Conservation (phyloP, 306 rosid species). For the Castanospermum australe region DNA sequence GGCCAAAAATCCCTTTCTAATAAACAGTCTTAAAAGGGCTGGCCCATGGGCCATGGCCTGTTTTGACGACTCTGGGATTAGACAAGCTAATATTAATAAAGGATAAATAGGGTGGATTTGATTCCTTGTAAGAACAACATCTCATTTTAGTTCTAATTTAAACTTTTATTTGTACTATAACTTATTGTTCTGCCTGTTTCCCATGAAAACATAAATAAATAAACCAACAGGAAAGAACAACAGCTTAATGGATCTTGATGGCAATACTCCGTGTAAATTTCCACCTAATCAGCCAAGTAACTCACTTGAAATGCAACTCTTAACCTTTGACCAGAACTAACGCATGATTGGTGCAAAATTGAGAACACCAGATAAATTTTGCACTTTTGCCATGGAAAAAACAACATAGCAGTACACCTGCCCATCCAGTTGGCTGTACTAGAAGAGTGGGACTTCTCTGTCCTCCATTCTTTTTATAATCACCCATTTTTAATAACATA, state of each 20-base stretch:
- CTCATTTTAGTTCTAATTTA: not conserved
- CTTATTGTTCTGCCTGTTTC: not conserved
- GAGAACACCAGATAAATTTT: conserved; percentile 8
- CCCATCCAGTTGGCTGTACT: not conserved
- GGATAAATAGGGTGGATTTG: not conserved
- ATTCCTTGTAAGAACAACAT: not conserved
- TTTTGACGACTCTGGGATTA: too few species aligned
- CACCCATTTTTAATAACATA: conserved; percentile 2
- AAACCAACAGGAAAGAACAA: not conserved
- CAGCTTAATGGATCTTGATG: not conserved
- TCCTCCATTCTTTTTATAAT: conserved; percentile 14
- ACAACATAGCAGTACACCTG: not conserved
- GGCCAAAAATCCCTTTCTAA: too few species aligned
- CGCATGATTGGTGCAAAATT: not conserved
- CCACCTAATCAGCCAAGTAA: not conserved
- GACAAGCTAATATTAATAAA: not conserved
- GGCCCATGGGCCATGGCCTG: too few species aligned
- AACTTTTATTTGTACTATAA: too few species aligned
- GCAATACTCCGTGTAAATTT: not conserved
- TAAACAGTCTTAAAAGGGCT: too few species aligned
- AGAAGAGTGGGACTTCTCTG: not conserved
- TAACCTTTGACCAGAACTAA: not conserved
- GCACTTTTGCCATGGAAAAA: not conserved
- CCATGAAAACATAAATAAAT: not conserved
- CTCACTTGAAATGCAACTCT: not conserved